Conservation (phyloP, 2,329 filamentous ascomycete genomes). For the Fonsecaea pedrosoi region DNA sequence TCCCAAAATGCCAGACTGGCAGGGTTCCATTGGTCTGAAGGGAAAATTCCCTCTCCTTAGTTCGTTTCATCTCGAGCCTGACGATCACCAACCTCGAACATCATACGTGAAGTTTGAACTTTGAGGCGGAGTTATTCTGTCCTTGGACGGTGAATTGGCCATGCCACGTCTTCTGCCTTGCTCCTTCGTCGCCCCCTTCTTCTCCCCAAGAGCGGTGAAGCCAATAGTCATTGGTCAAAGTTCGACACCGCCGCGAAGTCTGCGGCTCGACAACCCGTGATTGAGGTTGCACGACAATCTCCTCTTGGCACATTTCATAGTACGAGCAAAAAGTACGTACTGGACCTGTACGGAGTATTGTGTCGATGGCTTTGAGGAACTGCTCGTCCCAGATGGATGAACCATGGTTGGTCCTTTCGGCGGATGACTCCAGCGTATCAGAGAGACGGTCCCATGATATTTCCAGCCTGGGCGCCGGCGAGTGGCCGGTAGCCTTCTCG, state of each 20-base stretch:
- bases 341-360: background rate
- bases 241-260: conserved; percentile 6
- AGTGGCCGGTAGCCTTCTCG: conserved; percentile 18
- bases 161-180: conserved; percentile 4
- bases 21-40: conserved; percentile 16
- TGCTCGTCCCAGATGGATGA: background rate
- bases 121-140: background rate
- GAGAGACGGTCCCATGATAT: background rate
- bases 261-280: conserved; percentile 11
- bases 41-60: conserved; percentile 8
- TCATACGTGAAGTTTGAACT: conserved; percentile 1
- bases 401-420: background rate
- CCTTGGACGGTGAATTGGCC: background rate
- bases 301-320: conserved; percentile 4
- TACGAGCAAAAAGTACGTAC: background rate
- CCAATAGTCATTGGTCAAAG: conserved; percentile 1
- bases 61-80: conserved; percentile 24
- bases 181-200: background rate
- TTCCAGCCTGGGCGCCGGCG: conserved; percentile 6
- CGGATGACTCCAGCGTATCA: background rate
- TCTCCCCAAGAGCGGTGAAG: background rate
- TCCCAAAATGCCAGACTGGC: background rate
- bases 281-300: conserved; percentile 2
- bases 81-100: conserved; percentile 12
- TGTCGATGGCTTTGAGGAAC: background rate